phyloP scores from a whole-genome alignment of 768 basidiomycete species.

The Russula earlei region DNA sequence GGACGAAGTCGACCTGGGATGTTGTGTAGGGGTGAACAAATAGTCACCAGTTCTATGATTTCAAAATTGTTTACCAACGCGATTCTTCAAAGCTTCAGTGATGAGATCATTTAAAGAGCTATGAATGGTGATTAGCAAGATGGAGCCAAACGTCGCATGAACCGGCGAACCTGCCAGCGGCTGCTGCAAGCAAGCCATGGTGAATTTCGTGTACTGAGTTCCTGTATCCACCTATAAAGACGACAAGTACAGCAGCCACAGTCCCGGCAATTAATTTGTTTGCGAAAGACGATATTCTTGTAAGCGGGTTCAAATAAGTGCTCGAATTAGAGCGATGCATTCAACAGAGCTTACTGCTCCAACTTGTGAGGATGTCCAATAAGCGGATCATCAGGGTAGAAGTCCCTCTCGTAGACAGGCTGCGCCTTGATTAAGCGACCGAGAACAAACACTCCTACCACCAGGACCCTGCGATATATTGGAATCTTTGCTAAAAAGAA shows the following conservation, averaged over 20 bases:
- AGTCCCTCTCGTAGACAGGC: constrained; percentile 25
- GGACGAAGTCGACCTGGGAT: constrained; percentile 43
- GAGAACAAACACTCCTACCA: constrained; percentile 35
- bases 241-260: constrained; percentile 36
- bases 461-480: constrained; percentile 23
- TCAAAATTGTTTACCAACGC: constrained; percentile 36
- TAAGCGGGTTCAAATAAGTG: background rate
- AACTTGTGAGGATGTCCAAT: constrained; percentile 31
- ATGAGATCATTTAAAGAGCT: constrained; percentile 41
- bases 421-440: constrained; percentile 31
- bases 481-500: background rate
- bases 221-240: constrained; percentile 31
- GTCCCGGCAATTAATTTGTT: constrained; percentile 41
- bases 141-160: background rate
- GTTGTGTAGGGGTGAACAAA: background rate
- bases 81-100: constrained; percentile 46
- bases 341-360: constrained; percentile 5
- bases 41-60: no score
- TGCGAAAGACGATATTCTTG: constrained; percentile 39
- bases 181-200: constrained; percentile 47
- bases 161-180: constrained; percentile 29
- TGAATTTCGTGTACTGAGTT: constrained; percentile 45
- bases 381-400: constrained; percentile 35
- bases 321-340: background rate
- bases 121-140: background rate